phyloP scores from a whole-genome alignment of 2,329 filamentous ascomycete species.

The Fusarium concolor region DNA sequence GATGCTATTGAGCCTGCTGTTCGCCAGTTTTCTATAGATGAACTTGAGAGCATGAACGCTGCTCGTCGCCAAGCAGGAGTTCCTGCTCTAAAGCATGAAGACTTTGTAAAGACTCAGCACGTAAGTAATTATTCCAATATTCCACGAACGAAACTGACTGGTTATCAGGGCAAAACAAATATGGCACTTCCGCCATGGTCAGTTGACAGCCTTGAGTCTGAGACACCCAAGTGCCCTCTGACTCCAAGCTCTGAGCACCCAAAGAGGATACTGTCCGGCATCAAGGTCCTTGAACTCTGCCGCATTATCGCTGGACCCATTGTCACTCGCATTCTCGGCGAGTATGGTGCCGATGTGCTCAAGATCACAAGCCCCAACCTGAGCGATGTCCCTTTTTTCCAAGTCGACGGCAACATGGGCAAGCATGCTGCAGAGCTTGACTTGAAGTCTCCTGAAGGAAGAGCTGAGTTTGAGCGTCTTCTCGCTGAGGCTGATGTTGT shows the following conservation, averaged over 20 bases:
- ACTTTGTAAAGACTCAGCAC: constrained; percentile 66
- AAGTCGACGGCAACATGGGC: constrained; percentile 78
- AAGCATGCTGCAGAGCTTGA: constrained; percentile 75
- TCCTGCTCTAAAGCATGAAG: constrained; percentile 67
- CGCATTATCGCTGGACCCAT: constrained; percentile 82
- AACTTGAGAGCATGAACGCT: constrained; percentile 70
- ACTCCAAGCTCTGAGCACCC: constrained; percentile 28
- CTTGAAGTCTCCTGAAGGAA: constrained; percentile 66
- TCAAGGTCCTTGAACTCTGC: constrained; percentile 80
- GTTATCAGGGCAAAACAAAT: constrained; percentile 58
- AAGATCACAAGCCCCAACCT: constrained; percentile 76
- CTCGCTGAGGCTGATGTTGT: constrained; percentile 73
- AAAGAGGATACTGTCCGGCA: constrained; percentile 62
- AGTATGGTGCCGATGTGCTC: constrained; percentile 79
- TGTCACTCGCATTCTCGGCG: constrained; percentile 76
- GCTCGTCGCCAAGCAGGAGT: constrained; percentile 69
- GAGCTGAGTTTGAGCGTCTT: constrained; percentile 67
- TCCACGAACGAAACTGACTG: background rate
- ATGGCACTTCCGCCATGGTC: constrained; percentile 59
- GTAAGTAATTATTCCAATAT: constrained; percentile 34
- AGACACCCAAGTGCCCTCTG: constrained; percentile 61
- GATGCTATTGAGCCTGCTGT: constrained; percentile 70
- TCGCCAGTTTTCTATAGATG: constrained; percentile 62
- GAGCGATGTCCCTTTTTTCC: constrained; percentile 78
- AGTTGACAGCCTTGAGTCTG: constrained; percentile 62